A percentile compares a stretch with the other conserved stretches of the same genome.
phyloP scores from a whole-genome alignment of 202 grass and related monocot genomes.

The Cymbopogon flexuosus region DNA sequence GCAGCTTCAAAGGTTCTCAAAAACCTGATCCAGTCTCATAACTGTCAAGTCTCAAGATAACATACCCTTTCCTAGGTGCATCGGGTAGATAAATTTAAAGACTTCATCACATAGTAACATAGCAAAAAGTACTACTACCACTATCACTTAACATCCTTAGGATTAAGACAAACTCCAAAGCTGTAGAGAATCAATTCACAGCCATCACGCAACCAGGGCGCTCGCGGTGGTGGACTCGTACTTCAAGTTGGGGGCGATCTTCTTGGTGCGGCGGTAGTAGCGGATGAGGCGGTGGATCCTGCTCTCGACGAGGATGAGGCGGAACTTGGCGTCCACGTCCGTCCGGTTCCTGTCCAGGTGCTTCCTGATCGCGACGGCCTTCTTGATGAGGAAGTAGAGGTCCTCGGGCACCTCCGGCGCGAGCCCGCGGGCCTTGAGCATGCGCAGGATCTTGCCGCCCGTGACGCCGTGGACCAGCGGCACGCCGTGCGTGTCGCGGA shows the following conservation, averaged over 20 bases:
- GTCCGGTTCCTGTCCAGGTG: slow-evolving; percentile 76
- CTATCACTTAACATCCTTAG: background rate
- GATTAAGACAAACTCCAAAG: slow-evolving; percentile 3
- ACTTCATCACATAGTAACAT: slow-evolving; percentile 8
- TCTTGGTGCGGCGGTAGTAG: slow-evolving; percentile 79
- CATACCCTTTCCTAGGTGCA: background rate
- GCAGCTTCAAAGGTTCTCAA: background rate
- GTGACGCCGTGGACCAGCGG: slow-evolving; percentile 55
- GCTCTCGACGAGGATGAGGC: slow-evolving; percentile 72
- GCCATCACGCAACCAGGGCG: slow-evolving; percentile 49
- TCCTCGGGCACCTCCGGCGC: slow-evolving; percentile 72
- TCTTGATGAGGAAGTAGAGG: slow-evolving; percentile 84
- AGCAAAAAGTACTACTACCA: slow-evolving; percentile 4
- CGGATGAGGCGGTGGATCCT: slow-evolving; percentile 76
- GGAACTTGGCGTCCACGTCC: slow-evolving; percentile 79
- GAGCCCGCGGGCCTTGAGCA: slow-evolving; percentile 55
- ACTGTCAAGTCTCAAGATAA: background rate
- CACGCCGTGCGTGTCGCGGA: slow-evolving; percentile 56
- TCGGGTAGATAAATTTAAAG: slow-evolving; percentile 8
- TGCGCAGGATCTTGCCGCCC: slow-evolving; percentile 62
- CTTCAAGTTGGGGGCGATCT: slow-evolving; percentile 46
- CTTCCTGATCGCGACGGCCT: slow-evolving; percentile 75
- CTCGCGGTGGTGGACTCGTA: slow-evolving; percentile 59
- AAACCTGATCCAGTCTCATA: slow-evolving; percentile 3
- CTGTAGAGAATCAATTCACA: slow-evolving; percentile 21